Percentiles rank a stretch among this genome's conserved stretches.
These are phyloP conservation scores for Stramenopiles sp. DNA, from an alignment of 352 stramenopile species.

Conservation along the genomic window DNA sequence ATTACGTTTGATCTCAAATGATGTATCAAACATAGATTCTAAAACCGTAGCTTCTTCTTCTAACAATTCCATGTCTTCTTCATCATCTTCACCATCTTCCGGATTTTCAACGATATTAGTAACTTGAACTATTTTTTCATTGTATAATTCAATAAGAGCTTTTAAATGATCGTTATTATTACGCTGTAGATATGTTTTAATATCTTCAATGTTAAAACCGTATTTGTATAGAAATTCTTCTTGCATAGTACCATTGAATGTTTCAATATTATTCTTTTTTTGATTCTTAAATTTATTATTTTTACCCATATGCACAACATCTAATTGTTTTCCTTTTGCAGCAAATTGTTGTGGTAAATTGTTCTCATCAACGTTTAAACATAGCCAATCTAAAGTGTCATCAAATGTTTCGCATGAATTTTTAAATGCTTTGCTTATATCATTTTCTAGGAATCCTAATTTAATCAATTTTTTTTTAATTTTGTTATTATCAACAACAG, in stretches of 20 bases:
- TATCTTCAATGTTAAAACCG: not conserved
- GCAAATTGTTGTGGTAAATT: slow-evolving; percentile 38
- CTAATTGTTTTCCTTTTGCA: slow-evolving; percentile 58
- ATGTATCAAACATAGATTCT: not conserved
- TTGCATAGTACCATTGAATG: not conserved
- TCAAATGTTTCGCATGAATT: not conserved
- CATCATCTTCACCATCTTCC: not conserved
- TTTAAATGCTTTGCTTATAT: not conserved
- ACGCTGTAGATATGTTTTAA: not conserved
- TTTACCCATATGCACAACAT: slow-evolving; percentile 25
- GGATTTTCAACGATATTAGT: not conserved
- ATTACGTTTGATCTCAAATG: not conserved
- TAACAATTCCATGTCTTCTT: not conserved
- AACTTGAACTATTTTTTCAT: not conserved
- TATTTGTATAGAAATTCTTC: slow-evolving; percentile 6
- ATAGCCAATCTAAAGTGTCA: slow-evolving; percentile 23
- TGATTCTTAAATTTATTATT: not conserved
- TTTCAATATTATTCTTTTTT: not conserved
- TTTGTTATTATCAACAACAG: not conserved
- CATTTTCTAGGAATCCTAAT: not conserved
- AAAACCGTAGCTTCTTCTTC: slow-evolving; percentile 3
- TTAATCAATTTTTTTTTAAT: slow-evolving; percentile 1
- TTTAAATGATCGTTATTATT: not conserved
- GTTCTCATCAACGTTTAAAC: slow-evolving; percentile 20
- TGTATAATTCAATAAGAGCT: not conserved